Evolutionary conservation across 768 basidiomycete species (phyloP), one percentile per base, ranked within the genome.

Genomic region (Russula lepida): DNA sequence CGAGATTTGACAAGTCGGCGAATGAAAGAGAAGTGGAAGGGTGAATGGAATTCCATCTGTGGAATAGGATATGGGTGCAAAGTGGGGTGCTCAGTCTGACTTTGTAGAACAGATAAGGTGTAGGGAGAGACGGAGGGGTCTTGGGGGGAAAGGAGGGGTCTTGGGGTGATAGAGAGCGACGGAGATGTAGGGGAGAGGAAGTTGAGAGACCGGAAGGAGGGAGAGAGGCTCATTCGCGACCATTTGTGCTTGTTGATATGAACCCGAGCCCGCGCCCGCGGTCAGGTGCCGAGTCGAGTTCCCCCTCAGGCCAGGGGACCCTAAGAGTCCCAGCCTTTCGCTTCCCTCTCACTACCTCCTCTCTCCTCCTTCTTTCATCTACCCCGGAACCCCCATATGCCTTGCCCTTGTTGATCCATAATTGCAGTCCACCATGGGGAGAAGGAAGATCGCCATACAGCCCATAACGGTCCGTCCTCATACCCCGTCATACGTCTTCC

Each of bases 381-480:
- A 27, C 46, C 44, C 49, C 21, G 9, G 11, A 21, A 39, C 54
- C 19, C 51, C 25, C 60, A 56, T 53, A 52, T 62, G 60, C 54
- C 32, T 41, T 27, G 21, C 19, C 52, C 56, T 64, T 17, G 28
- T 49, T 53, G 53, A 59, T 47, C 37, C 63, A 47, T n/a, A 8
- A 15, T 43, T 35, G 25, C 54, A 44, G 32, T 44, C 64, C 56
- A 32, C 1, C 61, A 86, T 86, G 87, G 87, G 87, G 65, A 76
- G 87, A 72, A 76, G 87, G 76, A 89, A 89, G 78, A 89, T 89
- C 69, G 87, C 88, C 75, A 89, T 89, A 48, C 85, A 87, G 71
- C 86, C 88, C 66, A 89, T 89, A 70, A 84, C 83, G 2, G 87
- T 88, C 66, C 71, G 86, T 81, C 63, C 58, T 23, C 9, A 53